phyloP scores from a whole-genome alignment of 345 rosid genomes.

The Populus davidiana region DNA sequence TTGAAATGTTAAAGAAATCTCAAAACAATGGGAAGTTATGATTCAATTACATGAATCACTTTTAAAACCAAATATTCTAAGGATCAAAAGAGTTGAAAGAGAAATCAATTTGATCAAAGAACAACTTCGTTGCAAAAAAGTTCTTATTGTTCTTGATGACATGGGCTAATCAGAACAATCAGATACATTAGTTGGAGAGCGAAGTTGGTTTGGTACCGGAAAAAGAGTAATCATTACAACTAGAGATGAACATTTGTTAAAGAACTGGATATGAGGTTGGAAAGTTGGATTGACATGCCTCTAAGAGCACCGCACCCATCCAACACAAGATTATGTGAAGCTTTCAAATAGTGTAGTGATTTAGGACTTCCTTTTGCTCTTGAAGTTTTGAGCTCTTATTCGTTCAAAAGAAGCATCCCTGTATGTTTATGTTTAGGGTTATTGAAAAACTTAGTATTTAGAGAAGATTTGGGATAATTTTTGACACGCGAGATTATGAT shows the following conservation, averaged over 20 bases:
- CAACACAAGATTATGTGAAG: not conserved
- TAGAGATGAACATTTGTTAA: not conserved
- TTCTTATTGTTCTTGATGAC: slow-evolving; percentile 18
- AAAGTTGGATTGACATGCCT: no score
- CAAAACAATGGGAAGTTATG: not conserved
- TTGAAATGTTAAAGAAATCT: not conserved
- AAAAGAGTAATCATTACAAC: slow-evolving; percentile 11
- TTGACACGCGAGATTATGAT: no score
- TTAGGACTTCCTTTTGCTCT: slow-evolving; percentile 14
- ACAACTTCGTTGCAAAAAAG: not conserved
- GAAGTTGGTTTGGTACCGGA: not conserved
- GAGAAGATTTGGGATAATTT: no score
- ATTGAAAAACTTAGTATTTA: no score
- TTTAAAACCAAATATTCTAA: not conserved
- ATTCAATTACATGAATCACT: not conserved
- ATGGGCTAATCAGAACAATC: not conserved
- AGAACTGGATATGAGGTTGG: no score
- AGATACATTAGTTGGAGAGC: not conserved
- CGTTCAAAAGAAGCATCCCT: not conserved
- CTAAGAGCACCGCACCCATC: not conserved
- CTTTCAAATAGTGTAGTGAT: not conserved
- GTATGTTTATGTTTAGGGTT: not conserved
- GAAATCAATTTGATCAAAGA: not conserved
- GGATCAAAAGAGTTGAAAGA: not conserved
- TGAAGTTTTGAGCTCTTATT: slow-evolving; percentile 12